A percentile compares a stretch with the other conserved stretches of the same genome.
Evolutionary conservation across 2,329 filamentous ascomycete genomes (phyloP).

Genomic region (Penicillium sp.): DNA sequence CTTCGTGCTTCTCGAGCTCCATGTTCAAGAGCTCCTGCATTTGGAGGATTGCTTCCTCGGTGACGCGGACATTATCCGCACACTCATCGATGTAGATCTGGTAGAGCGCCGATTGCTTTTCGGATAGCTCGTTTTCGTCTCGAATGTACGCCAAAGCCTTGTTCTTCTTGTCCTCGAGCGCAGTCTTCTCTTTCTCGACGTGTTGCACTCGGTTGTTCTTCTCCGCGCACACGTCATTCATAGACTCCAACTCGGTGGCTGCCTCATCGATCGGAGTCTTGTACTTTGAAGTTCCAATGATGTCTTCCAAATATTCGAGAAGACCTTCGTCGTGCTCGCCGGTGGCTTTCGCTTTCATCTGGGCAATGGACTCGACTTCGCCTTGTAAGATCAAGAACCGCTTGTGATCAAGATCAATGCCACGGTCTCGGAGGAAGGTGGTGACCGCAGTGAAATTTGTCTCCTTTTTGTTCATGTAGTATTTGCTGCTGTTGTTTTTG

Average conservation of each 20-base stretch:
- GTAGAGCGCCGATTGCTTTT: constrained; percentile 89
- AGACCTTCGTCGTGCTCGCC: constrained; percentile 96
- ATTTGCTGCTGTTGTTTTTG: constrained; percentile 97
- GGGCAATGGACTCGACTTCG: constrained; percentile 96
- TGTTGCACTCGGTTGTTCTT: constrained; percentile 95
- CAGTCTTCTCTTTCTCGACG: constrained; percentile 94
- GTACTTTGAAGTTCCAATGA: constrained; percentile 98
- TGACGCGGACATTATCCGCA: constrained; percentile 82
- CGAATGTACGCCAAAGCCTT: constrained; percentile 84
- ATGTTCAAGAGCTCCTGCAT: constrained; percentile 83
- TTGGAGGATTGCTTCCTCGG: constrained; percentile 85
- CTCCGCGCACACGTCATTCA: constrained; percentile 93
- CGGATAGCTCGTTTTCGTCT: constrained; percentile 87
- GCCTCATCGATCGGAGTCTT: constrained; percentile 96
- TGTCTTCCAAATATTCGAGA: constrained; percentile 95
- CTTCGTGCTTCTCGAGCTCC: constrained; percentile 89
- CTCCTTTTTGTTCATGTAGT: constrained; percentile 88
- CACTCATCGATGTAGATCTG: constrained; percentile 89
- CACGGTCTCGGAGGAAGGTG: constrained; percentile 78
- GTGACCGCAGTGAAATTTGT: constrained; percentile 94
- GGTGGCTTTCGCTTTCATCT: constrained; percentile 96
- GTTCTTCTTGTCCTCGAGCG: constrained; percentile 94
- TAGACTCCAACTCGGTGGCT: constrained; percentile 80
- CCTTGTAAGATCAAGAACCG: constrained; percentile 96
- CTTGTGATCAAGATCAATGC: constrained; percentile 96